Base-by-base conservation (phyloP, 2,329 filamentous ascomycete genomes). In the Hypoxylon sp. region DNA sequence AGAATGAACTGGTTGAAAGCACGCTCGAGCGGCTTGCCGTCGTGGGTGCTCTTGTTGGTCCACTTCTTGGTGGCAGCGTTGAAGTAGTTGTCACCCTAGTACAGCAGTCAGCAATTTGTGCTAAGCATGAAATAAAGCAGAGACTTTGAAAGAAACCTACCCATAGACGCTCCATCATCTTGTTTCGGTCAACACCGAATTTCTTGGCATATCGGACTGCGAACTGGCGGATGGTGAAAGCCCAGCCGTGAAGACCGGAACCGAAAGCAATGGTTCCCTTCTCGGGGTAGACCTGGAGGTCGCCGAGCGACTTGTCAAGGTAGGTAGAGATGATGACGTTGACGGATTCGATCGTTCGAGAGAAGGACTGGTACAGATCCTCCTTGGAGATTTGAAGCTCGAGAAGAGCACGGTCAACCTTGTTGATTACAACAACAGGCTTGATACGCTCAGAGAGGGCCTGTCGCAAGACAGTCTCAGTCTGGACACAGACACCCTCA, bases 161-260 rank as follows among this genome's bases (percentile, higher is more conserved):
- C 96, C 96, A 99, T 77, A 99, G 93, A 91, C 96, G 94, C 88
- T 98, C 93, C 93, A 98, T 97, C 96, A 99, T 98, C 93, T 98
- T 98, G 87, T 91, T 92, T 85, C 94, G 94, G 91, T 99, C 95
- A 78, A 99, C 96, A 92, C 96, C 96, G 80, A 99, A 99, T 87
- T 99, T 99, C 94, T 98, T 98, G 85, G 95, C 92, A 84, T 99
- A 99, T 79, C 91, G 90, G 81, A 89, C 84, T 77, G 96, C 96
- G 85, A 99, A 99, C 85, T 99, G 96, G 81, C 96, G 93, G 87
- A 98, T 86, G 79, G 96, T 99, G 91, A 99, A 99, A 80, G 94
- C 95, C 96, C 96, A 99, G 84, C 96, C 96, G 89, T 99, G 96
- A 73, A 98, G 94, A 92, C 95, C 96, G 84, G 96, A 98, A 86